Conservation (phyloP, 305 asterid genomes). For the Salvia sclarea region DNA sequence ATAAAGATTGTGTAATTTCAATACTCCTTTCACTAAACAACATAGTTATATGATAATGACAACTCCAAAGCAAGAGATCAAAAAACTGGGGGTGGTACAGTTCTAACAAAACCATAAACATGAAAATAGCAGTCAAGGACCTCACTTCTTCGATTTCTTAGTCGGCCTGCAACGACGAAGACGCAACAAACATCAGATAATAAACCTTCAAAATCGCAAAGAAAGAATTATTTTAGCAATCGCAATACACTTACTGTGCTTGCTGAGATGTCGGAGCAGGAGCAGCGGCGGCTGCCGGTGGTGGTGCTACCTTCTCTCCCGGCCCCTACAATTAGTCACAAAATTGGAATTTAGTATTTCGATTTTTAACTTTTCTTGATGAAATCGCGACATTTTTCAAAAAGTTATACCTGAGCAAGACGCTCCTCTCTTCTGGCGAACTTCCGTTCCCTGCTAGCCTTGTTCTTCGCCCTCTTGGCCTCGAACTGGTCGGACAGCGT, state of each 20-base stretch:
- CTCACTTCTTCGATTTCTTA: constrained; percentile 62
- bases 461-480: constrained; percentile 77
- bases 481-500: constrained; percentile 77
- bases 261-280: constrained; percentile 49
- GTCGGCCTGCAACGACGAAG: constrained; percentile 51
- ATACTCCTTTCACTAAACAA: constrained; percentile 32
- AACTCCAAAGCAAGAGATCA: constrained; percentile 28
- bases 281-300: constrained; percentile 42
- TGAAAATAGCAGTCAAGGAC: constrained; percentile 16
- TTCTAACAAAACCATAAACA: constrained; percentile 31
- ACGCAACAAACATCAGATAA: not conserved
- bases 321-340: constrained; percentile 46
- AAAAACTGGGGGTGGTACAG: constrained; percentile 30
- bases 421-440: constrained; percentile 71
- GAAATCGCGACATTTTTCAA: no score
- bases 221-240: not conserved
- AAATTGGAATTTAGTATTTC: not conserved
- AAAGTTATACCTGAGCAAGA: constrained; percentile 56
- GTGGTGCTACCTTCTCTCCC: constrained; percentile 41
- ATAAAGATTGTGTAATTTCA: constrained; percentile 22
- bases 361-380: not conserved
- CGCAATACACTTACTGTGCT: constrained; percentile 46
- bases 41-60: constrained; percentile 31
- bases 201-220: not conserved
- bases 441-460: constrained; percentile 85